Evolutionary conservation across 2,329 filamentous ascomycete species (phyloP).

Genomic region (Ophiostoma tasmaniense): DNA sequence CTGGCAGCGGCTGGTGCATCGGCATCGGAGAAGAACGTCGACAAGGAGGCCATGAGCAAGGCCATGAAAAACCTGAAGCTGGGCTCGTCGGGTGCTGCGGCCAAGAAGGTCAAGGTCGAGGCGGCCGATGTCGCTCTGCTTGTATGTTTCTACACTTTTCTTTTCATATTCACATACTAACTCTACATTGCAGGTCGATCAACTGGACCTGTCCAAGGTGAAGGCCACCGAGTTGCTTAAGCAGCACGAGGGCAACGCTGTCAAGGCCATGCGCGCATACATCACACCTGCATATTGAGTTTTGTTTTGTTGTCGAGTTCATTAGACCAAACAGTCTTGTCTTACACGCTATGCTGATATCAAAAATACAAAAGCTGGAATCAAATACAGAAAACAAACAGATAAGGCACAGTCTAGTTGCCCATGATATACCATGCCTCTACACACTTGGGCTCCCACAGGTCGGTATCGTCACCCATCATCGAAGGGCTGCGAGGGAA

Average conservation of each 20-base stretch:
- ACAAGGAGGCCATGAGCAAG: constrained; percentile 61
- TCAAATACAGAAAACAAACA: background rate
- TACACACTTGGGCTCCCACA: constrained; percentile 27
- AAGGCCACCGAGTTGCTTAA: constrained; percentile 70
- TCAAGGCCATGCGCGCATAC: constrained; percentile 58
- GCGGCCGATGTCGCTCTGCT: constrained; percentile 60
- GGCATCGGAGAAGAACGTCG: constrained; percentile 50
- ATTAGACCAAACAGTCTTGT: background rate
- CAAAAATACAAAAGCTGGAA: background rate
- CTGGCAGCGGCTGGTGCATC: constrained; percentile 33
- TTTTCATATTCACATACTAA: background rate
- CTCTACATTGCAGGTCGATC: constrained; percentile 48
- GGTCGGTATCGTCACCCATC: constrained; percentile 25
- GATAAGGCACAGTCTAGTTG: background rate
- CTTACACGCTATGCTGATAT: background rate
- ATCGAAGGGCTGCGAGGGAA: constrained; percentile 21
- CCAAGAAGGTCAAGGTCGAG: constrained; percentile 65
- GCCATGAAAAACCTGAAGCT: constrained; percentile 58
- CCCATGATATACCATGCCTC: constrained; percentile 19
- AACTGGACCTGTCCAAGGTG: constrained; percentile 61
- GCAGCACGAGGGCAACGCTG: constrained; percentile 59
- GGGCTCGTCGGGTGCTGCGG: constrained; percentile 30
- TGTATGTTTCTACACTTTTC: constrained; percentile 31
- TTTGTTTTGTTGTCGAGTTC: background rate
- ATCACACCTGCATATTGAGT: constrained; percentile 23